Percentiles rank a stretch among this genome's conserved stretches.
Conservation (phyloP, 1,284 basidiomycete genomes). For the Pseudozyma sp. region DNA sequence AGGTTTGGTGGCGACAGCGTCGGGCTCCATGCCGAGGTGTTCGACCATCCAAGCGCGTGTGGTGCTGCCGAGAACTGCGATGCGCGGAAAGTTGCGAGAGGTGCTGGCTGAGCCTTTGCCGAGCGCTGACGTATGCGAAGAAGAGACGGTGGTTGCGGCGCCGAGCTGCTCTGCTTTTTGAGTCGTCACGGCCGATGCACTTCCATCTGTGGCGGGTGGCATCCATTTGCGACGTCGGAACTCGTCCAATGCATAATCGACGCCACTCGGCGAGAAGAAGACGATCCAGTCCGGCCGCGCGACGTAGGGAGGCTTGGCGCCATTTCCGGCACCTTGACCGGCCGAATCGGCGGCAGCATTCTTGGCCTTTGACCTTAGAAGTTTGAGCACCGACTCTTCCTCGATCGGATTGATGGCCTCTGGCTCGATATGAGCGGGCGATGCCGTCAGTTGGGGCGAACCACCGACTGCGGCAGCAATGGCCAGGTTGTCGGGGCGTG, state of each 20-base stretch:
- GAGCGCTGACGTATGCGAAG: conserved; percentile 10
- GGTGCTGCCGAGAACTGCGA: conserved; percentile 62
- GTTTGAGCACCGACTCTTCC: conserved; percentile 33
- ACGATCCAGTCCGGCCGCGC: conserved; percentile 64
- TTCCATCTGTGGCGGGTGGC: too few relatives aligned
- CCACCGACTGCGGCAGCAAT: conserved; percentile 17
- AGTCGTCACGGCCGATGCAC: neutral
- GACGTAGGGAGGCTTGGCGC: conserved; percentile 13
- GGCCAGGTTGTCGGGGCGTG: conserved; percentile 21
- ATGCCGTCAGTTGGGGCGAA: conserved; percentile 36
- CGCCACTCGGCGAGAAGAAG: conserved; percentile 67
- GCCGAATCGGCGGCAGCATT: conserved; percentile 9
- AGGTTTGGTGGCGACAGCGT: conserved; percentile 61
- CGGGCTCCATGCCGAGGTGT: conserved; percentile 52
- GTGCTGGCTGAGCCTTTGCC: conserved; percentile 4
- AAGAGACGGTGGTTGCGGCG: conserved; percentile 26
- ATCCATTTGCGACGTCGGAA: conserved; percentile 58
- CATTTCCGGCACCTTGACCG: neutral
- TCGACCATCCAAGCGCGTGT: conserved; percentile 59
- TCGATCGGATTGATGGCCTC: conserved; percentile 42
- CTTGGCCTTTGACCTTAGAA: conserved; percentile 30
- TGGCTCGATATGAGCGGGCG: conserved; percentile 30
- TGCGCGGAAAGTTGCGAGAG: conserved; percentile 46
- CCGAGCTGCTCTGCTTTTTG: conserved; percentile 1
- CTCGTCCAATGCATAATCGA: conserved; percentile 60